Base-by-base conservation (phyloP, 169 alveolate species). In the Plasmodium vivax region DNA sequence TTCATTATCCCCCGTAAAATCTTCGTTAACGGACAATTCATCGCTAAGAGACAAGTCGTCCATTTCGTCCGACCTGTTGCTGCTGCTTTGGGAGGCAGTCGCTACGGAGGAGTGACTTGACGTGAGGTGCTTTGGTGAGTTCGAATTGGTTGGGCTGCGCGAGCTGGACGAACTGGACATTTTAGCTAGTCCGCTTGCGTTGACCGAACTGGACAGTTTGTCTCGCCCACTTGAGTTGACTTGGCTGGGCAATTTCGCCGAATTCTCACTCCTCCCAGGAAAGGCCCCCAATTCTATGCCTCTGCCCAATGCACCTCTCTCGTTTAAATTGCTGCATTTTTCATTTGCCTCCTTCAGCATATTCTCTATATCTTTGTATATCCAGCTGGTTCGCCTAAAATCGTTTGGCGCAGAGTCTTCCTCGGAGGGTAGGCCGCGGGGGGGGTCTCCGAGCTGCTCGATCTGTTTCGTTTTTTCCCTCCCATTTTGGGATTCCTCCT, bases 41-140 rank as follows among this genome's bases (percentile, higher is more conserved):
- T 79, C 85, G 68, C 82, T 87, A 36, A 87, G 71, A 19, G 82
- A 87, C 38, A 87, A 19, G 43, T 87, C 10, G 1, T 87, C 93
- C 72, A 87, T 87, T 47, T 54, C 87, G 16, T 54, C 85, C 41
- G 58, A 43, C 12, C 38, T 51, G 23, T 58, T 56, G 56, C 81
- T 38, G 62, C 83, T 47, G 6, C 7, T 32, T 27, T 43, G 43
- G 34, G 85, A 54, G 38, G 12, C 30, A 2, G 38, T 56, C 34
- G 51, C 27, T 10, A 38, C 19, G 45, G 93, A 77, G n/a, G 88
- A 87, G 45, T 3, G 32, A 54, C 41, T 75, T 75, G 85, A 75
- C 3, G 45, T 34, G 34, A 23, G n/a, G 16, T 36, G 41, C 62
- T 75, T 79, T 51, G 85, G 38, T 16, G 56, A 54, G 9, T 58